These are phyloP conservation scores for Picochlorum sp. DNA, from an alignment of 139 green algal genomes.

Conservation along the genomic window DNA sequence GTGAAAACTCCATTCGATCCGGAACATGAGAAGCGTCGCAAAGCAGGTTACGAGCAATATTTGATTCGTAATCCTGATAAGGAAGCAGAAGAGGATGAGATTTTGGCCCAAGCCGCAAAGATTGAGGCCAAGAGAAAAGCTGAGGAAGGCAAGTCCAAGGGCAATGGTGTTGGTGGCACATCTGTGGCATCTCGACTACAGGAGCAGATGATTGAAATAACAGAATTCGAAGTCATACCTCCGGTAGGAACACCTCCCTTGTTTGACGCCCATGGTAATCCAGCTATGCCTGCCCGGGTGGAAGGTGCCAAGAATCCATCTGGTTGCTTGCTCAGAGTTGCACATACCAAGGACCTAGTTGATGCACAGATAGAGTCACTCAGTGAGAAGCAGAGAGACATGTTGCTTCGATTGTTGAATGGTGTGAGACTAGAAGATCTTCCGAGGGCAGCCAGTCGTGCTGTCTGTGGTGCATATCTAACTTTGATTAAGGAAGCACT, in stretches of 20 bases:
- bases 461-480: constrained; percentile 49
- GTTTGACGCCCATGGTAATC: constrained; percentile 35
- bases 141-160: constrained; percentile 24
- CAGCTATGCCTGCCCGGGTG: constrained; percentile 21
- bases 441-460: constrained; percentile 28
- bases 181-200: neutral
- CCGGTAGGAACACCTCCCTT: constrained; percentile 37
- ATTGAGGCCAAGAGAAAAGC: constrained; percentile 36
- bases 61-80: constrained; percentile 43
- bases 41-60: constrained; percentile 49
- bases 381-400: constrained; percentile 32
- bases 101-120: constrained; percentile 31
- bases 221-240: constrained; percentile 13
- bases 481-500: constrained; percentile 41
- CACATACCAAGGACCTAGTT: constrained; percentile 29
- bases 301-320: constrained; percentile 2
- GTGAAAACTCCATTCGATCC: constrained; percentile 68
- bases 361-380: neutral
- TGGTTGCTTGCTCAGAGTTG: constrained; percentile 36
- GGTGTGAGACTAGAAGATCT: constrained; percentile 35
- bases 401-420: constrained; percentile 39
- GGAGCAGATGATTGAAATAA: constrained; percentile 14
- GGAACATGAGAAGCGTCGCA: constrained; percentile 44
- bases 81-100: constrained; percentile 50
- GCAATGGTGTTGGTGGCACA: constrained; percentile 1